These are phyloP conservation scores for Rubroshorea leprosula DNA, from an alignment of 345 rosid genomes.

Conservation along the genomic window DNA sequence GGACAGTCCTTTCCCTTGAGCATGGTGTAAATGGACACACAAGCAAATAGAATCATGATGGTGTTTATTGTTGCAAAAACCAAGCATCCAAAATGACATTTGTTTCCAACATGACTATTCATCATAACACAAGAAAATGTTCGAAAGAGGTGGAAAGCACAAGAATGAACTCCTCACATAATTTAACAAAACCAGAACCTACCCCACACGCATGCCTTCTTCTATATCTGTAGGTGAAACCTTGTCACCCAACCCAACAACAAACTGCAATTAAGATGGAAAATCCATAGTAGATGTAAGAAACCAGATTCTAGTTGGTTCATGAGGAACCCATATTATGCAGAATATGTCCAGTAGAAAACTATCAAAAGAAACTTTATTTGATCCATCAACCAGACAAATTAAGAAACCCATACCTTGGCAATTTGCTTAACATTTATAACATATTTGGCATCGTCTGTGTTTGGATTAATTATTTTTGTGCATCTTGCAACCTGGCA, in stretches of 20 bases:
- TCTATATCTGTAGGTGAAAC: slow-evolving; percentile 70
- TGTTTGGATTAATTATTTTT: slow-evolving; percentile 88
- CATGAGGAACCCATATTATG: neutral
- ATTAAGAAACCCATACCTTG: slow-evolving; percentile 39
- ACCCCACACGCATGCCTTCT: slow-evolving; percentile 85
- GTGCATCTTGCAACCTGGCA: slow-evolving; percentile 92
- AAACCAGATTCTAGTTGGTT: no score
- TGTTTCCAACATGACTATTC: no score
- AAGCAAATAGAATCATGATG: neutral
- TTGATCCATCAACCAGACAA: neutral
- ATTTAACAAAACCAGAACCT: slow-evolving; percentile 14
- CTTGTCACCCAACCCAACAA: slow-evolving; percentile 75
- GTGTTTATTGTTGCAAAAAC: no score
- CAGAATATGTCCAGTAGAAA: neutral
- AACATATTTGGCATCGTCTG: slow-evolving; percentile 94
- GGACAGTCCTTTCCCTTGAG: no score
- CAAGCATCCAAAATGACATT: no score
- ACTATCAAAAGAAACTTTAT: neutral
- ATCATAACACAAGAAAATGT: no score
- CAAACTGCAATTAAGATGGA: slow-evolving; percentile 45
- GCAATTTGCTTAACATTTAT: slow-evolving; percentile 98
- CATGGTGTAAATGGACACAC: neutral
- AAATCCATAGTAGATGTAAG: slow-evolving; percentile 12
- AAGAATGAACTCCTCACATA: no score
- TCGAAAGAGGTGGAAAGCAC: no score